Evolutionary conservation across 2,329 filamentous ascomycete species (phyloP).

Genomic region (Chrysoporthe puriensis): DNA sequence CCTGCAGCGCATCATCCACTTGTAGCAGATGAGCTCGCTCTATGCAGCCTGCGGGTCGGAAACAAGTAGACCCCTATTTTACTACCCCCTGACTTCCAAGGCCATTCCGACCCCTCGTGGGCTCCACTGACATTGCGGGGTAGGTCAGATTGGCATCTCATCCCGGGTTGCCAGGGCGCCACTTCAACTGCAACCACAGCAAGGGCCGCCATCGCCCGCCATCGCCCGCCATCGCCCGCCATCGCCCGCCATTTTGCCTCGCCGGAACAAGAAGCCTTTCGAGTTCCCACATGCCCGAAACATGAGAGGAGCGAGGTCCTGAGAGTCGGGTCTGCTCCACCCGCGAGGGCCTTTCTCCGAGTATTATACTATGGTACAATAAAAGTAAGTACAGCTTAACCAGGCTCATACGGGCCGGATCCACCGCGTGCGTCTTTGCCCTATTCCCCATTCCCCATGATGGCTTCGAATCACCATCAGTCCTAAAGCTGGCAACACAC

Average conservation of each 20-base stretch:
- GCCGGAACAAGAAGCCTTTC: background rate
- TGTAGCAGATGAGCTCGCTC: background rate
- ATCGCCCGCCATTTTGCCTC: background rate
- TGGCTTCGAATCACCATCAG: too few species aligned
- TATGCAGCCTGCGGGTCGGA: background rate
- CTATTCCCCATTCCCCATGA: too few species aligned
- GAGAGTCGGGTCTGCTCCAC: background rate
- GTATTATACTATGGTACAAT: background rate
- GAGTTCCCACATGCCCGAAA: background rate
- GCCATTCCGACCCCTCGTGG: background rate
- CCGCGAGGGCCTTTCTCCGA: background rate
- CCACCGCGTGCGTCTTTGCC: too few species aligned
- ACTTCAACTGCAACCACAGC: constrained; percentile 1
- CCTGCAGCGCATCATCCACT: background rate
- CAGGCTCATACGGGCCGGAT: too few species aligned
- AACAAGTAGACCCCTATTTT: constrained; percentile 6
- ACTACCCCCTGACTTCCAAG: background rate
- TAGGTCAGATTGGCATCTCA: constrained; percentile 14
- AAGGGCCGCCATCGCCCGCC: background rate
- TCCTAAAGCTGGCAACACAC: too few species aligned
- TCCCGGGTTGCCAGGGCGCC: constrained; percentile 2
- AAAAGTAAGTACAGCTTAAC: too few species aligned
- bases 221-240: background rate
- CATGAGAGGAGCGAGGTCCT: background rate
- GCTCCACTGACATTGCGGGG: constrained; percentile 10